These are phyloP conservation scores for Pochonia chlamydosporia DNA, from an alignment of 2,329 filamentous ascomycete species.

Conservation along the genomic window DNA sequence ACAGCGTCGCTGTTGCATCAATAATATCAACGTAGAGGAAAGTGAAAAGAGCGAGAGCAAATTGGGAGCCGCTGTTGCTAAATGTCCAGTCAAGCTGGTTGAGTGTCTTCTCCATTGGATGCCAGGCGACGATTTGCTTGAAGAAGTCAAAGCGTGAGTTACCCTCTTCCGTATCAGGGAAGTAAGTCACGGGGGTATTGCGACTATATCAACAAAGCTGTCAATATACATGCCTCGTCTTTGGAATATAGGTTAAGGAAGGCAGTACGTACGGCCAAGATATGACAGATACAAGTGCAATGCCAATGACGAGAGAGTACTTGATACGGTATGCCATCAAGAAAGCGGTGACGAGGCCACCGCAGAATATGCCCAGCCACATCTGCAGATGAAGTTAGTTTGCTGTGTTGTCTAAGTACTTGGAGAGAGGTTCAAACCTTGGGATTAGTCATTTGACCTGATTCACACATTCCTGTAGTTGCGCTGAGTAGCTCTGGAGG, in stretches of 20 bases:
- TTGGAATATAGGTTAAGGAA: no score
- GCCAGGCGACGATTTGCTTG: conserved; percentile 65
- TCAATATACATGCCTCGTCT: neutral
- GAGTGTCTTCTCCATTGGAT: conserved; percentile 60
- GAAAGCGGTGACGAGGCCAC: conserved; percentile 72
- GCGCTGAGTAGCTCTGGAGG: conserved; percentile 45
- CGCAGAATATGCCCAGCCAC: conserved; percentile 81
- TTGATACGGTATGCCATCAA: conserved; percentile 76
- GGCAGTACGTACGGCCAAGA: conserved; percentile 60
- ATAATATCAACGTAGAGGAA: conserved; percentile 78
- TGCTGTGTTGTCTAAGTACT: neutral
- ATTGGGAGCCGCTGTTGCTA: conserved; percentile 49
- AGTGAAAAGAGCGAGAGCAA: conserved; percentile 66
- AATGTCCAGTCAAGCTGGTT: conserved; percentile 63
- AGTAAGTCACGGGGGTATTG: conserved; percentile 65
- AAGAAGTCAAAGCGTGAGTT: conserved; percentile 65
- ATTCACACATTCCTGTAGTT: conserved; percentile 43
- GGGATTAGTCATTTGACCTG: conserved; percentile 69
- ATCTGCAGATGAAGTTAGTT: conserved; percentile 38
- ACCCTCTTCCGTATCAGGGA: conserved; percentile 60
- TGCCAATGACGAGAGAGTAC: conserved; percentile 68
- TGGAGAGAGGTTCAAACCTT: conserved; percentile 42
- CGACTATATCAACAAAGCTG: conserved; percentile 34
- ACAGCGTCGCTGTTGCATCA: conserved; percentile 70
- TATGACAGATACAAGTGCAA: conserved; percentile 63